Evolutionary conservation across 805 yeast species (phyloP).

Genomic region (Kodamaea laetipori): DNA sequence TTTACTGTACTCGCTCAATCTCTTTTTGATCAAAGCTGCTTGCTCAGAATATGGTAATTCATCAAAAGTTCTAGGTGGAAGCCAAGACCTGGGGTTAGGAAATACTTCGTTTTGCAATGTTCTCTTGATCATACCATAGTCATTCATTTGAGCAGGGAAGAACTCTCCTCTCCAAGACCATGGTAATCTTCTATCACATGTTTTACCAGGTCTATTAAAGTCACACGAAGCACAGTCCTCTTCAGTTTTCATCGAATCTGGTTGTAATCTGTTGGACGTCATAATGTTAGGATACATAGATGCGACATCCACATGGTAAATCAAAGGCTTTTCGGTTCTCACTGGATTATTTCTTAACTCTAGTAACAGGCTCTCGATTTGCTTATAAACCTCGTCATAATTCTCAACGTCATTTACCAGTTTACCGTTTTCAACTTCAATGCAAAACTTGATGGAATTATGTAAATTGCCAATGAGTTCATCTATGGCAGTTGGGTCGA

Average conservation of each 20-base stretch:
- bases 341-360: constrained; percentile 62
- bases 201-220: constrained; percentile 91
- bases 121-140: constrained; percentile 85
- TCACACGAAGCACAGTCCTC: constrained; percentile 98
- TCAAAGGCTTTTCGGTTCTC: constrained; percentile 77
- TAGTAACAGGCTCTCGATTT: constrained; percentile 55
- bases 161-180: constrained; percentile 99
- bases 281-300: constrained; percentile 99
- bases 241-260: constrained; percentile 95
- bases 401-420: constrained; percentile 77
- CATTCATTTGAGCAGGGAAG: constrained; percentile 87
- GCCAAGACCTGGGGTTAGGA: constrained; percentile 59
- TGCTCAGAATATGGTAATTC: constrained; percentile 79
- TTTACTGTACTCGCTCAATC: constrained; percentile 80
- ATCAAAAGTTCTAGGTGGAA: constrained; percentile 66
- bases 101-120: constrained; percentile 79
- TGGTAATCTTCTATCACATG: constrained; percentile 84
- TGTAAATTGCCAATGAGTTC: constrained; percentile 74
- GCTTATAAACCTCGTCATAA: constrained; percentile 68
- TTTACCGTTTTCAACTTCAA: constrained; percentile 77
- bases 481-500: constrained; percentile 82
- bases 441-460: constrained; percentile 75
- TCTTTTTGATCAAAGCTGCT: constrained; percentile 69
- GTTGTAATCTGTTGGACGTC: constrained; percentile 96
- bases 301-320: constrained; percentile 98